Evolutionary conservation across 495 filamentous ascomycete species (phyloP).

Genomic region (Pyronema omphalodes): DNA sequence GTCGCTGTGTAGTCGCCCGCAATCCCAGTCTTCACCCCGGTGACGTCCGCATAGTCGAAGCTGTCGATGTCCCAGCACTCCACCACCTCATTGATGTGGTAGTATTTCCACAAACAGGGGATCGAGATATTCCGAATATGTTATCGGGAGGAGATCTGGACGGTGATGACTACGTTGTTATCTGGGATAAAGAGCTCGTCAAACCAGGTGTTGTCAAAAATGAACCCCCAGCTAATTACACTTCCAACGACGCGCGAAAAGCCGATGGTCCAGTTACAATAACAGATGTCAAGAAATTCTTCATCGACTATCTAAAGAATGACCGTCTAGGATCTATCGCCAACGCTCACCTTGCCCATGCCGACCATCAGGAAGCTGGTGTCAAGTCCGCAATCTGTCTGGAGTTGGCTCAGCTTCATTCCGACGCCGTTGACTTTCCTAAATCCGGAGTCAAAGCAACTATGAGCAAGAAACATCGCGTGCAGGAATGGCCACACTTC

Average conservation of each 20-base stretch:
- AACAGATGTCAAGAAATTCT: constrained; percentile 61
- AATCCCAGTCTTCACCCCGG: constrained; percentile 93
- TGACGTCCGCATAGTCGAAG: constrained; percentile 72
- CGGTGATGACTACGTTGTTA: constrained; percentile 85
- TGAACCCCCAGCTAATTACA: constrained; percentile 55
- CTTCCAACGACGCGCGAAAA: constrained; percentile 30
- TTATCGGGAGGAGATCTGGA: constrained; percentile 92
- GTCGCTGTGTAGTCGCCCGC: constrained; percentile 65
- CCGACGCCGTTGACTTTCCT: constrained; percentile 77
- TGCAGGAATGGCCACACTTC: constrained; percentile 63
- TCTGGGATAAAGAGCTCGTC: constrained; percentile 70
- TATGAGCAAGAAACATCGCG: constrained; percentile 42
- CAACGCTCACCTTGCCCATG: constrained; percentile 60
- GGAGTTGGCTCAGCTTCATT: constrained; percentile 63
- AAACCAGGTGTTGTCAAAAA: constrained; percentile 43
- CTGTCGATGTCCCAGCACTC: constrained; percentile 56
- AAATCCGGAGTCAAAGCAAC: constrained; percentile 67
- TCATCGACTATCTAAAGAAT: constrained; percentile 86
- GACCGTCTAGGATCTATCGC: constrained; percentile 66
- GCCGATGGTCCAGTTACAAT: constrained; percentile 42
- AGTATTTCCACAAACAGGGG: constrained; percentile 68
- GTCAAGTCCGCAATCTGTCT: constrained; percentile 54
- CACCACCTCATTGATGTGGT: constrained; percentile 65
- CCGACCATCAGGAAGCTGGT: constrained; percentile 44
- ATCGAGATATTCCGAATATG: constrained; percentile 76